Base-by-base conservation (phyloP, 768 basidiomycete species). In the Boletus barrowsii region DNA sequence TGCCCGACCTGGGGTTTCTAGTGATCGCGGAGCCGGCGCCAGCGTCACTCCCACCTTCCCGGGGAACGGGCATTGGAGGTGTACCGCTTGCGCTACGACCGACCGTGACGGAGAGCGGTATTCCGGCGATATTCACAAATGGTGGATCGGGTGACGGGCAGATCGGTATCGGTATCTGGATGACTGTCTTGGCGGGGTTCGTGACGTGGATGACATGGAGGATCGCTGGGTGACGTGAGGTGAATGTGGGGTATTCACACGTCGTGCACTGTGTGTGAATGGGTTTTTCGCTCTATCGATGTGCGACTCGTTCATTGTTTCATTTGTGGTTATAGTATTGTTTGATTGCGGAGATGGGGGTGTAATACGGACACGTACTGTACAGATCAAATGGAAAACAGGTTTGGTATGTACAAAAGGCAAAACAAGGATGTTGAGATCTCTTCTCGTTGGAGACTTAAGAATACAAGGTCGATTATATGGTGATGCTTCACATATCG, bases 11-110 rank as follows among this genome's bases (percentile, higher is more conserved):
- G 11, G 33, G 33, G 3, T 24, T 44, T 47, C 43, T 59, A 78
- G 81, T 72, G 45, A 69, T 73, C 0, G 72, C 70, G 14, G 68
- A 79, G 35, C 54, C 69, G 3, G 78, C 81, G 3, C 79, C 78
- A 5, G 69, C 73, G 8, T 66, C 64, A 10, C 56, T 70, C 32
- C 59, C 56, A 22, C 59, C 62, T 49, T 13, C 63, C 0, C 47
- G 42, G 10, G 62, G 62, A 13, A 70, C 70, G 0, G 60, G 66
- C 3, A 35, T 68, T n/a, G 63, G 62, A 5, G 70, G 68, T 22
- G 65, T 69, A 24, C 68, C 69, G 2, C 65, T 71, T 7, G 68
- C 69, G n/a, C 35, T 49, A 24, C 42, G 29, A n/a, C 56, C 67
- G 9, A 42, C 57, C 0, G 47, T 14, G 13, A 66, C 65, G 15